A percentile compares a stretch with the other conserved stretches of the same genome.
Evolutionary conservation across 257 asterid species (phyloP).

Genomic region (Nicotiana tabacum): DNA sequence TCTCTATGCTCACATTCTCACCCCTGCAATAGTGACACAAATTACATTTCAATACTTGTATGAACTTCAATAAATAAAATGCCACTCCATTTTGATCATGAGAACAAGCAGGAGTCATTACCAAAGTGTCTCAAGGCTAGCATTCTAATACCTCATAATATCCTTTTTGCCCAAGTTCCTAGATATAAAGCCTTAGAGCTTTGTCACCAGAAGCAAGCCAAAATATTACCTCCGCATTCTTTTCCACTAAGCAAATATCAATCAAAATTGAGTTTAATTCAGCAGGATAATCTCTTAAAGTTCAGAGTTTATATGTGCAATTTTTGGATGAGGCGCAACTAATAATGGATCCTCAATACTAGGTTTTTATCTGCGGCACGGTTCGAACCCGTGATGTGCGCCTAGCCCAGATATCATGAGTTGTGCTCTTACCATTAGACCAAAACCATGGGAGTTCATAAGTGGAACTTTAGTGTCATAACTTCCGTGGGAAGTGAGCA

Average conservation of each 20-base stretch:
- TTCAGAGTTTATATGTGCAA: neutral
- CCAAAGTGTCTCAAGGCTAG: neutral
- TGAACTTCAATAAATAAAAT: neutral
- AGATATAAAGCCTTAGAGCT: neutral
- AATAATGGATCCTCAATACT: neutral
- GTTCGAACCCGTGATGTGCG: neutral
- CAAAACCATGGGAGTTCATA: neutral
- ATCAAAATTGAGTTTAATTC: neutral
- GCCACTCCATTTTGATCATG: neutral
- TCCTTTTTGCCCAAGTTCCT: neutral
- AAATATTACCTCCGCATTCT: neutral
- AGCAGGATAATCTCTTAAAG: neutral
- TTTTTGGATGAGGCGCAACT: neutral
- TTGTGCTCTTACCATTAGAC: neutral
- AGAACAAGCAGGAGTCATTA: neutral
- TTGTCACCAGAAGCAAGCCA: neutral
- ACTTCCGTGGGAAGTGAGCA: neutral
- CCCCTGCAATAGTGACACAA: slow-evolving; percentile 50
- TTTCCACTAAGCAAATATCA: neutral
- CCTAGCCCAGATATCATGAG: neutral
- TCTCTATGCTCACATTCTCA: slow-evolving; percentile 66
- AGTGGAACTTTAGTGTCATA: neutral
- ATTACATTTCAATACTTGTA: neutral
- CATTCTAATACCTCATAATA: neutral
- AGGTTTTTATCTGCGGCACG: neutral